These are phyloP conservation scores for Trichoderma virens DNA, from an alignment of 495 filamentous ascomycete genomes.

Conservation along the genomic window DNA sequence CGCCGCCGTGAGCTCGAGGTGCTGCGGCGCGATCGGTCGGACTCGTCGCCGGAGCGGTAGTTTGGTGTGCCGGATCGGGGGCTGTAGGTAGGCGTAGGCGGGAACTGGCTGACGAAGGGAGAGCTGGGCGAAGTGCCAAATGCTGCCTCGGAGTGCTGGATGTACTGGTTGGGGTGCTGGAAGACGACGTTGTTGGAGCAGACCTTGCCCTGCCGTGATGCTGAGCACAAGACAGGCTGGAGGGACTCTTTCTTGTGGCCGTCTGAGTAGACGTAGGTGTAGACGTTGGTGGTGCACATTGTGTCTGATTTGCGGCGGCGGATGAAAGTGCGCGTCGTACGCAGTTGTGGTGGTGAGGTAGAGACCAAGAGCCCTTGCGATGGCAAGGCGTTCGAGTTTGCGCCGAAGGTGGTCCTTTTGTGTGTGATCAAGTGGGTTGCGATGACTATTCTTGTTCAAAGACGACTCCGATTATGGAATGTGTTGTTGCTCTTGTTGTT, in stretches of 20 bases:
- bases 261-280: conserved; percentile 13
- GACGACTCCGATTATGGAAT: not conserved
- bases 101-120: conserved; percentile 7
- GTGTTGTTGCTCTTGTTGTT: not conserved
- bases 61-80: conserved; percentile 12
- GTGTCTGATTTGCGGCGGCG: not conserved
- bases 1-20: not conserved
- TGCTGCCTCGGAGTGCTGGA: conserved; percentile 1
- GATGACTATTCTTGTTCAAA: not conserved
- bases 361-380: not conserved
- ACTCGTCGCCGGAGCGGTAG: conserved; percentile 14
- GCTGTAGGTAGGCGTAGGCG: conserved; percentile 11
- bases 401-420: not conserved
- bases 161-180: conserved; percentile 9
- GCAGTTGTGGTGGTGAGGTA: not conserved
- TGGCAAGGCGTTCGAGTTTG: not conserved
- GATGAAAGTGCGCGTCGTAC: not conserved
- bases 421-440: not conserved
- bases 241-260: conserved; percentile 10
- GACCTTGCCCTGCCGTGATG: conserved; percentile 6
- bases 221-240: conserved; percentile 1
- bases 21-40: conserved; percentile 11
- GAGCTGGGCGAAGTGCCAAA: not conserved
- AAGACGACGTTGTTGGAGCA: conserved; percentile 11
- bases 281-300: conserved; percentile 12